Percentiles rank a stretch among this genome's conserved stretches.
phyloP scores from a whole-genome alignment of 345 rosid species.

The Brassica napus region Da-Ae NC_063435.1:2459001-2459500 shows the following conservation, averaged over 20 bases:
- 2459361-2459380: neutral
- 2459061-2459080: neutral
- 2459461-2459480: neutral
- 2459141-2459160: neutral
- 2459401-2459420: neutral
- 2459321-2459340: neutral
- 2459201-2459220: neutral
- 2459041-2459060: neutral
- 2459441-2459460: slow-evolving; percentile 10
- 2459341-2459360: neutral
- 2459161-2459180: neutral
- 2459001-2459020: neutral
- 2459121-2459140: neutral
- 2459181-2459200: neutral
- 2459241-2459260: neutral
- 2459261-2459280: neutral
- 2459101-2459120: neutral
- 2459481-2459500: neutral
- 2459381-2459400: neutral
- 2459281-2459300: neutral
- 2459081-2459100: neutral
- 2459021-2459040: neutral
- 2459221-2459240: neutral
- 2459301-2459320: neutral
- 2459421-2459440: neutral